These are phyloP conservation scores for Clathrospora elynae DNA, from an alignment of 2,329 filamentous ascomycete species.

Conservation along the genomic window DNA sequence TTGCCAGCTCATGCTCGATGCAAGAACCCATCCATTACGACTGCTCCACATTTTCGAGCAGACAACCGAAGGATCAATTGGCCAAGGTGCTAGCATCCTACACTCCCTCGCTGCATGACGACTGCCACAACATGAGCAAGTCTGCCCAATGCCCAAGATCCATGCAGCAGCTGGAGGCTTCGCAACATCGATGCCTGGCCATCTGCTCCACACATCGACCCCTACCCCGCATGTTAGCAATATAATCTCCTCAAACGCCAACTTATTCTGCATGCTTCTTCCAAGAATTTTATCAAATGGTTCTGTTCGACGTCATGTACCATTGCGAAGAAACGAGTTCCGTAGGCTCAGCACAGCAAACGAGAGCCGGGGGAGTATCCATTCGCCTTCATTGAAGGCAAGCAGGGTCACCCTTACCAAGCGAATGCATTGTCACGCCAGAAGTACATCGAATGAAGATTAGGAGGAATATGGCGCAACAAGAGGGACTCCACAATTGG, in stretches of 20 bases:
- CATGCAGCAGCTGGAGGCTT: constrained; percentile 5
- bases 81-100: constrained; percentile 5
- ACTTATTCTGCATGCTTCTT: constrained; percentile 12
- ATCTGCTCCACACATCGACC: constrained; percentile 2
- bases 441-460: constrained; percentile 3
- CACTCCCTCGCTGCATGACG: no score
- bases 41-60: no score
- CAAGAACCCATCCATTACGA: no score
- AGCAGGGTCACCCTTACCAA: constrained; percentile 4
- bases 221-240: constrained; percentile 10
- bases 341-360: background rate
- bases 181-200: constrained; percentile 1
- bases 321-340: background rate
- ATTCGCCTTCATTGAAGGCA: constrained; percentile 1
- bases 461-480: constrained; percentile 9
- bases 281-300: background rate
- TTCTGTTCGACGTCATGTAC: constrained; percentile 3
- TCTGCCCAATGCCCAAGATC: constrained; percentile 19
- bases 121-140: constrained; percentile 14
- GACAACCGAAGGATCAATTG: constrained; percentile 1
- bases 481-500: constrained; percentile 6
- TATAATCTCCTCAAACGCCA: constrained; percentile 12
- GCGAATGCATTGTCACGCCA: constrained; percentile 12
- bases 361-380: background rate
- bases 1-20: no score